Evolutionary conservation across 2,329 filamentous ascomycete genomes (phyloP).

Genomic region (Aspergillus hortae): DNA sequence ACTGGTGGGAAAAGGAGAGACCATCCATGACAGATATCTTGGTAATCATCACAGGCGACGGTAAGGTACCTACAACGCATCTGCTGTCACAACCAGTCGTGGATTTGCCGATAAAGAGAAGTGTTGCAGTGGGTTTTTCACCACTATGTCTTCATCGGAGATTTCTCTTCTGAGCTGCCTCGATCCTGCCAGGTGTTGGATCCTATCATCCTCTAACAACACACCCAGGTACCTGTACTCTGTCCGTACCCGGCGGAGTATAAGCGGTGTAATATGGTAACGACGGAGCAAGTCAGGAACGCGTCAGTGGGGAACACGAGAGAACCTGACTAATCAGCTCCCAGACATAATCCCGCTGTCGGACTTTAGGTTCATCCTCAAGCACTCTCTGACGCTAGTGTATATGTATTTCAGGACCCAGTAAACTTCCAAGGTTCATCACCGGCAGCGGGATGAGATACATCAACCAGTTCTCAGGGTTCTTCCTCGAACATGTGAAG

Average conservation of each 20-base stretch:
- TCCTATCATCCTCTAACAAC: neutral
- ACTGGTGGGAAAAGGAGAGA: neutral
- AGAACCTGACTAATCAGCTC: constrained; percentile 16
- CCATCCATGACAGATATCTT: neutral
- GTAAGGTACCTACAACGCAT: too few species aligned
- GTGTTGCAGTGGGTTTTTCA: too few species aligned
- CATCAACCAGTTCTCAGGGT: neutral
- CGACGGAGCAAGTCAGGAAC: constrained; percentile 25
- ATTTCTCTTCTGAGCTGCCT: too few species aligned
- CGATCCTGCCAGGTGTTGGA: neutral
- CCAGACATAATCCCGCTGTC: constrained; percentile 9
- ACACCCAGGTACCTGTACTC: neutral
- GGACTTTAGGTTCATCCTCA: constrained; percentile 11
- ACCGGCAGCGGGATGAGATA: neutral
- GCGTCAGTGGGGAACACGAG: constrained; percentile 24
- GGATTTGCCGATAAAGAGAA: too few species aligned
- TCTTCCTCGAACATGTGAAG: neutral
- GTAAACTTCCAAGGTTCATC: neutral
- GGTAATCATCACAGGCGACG: neutral
- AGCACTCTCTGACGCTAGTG: constrained; percentile 8
- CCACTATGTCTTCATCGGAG: too few species aligned
- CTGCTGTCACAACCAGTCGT: too few species aligned
- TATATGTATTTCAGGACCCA: constrained; percentile 9
- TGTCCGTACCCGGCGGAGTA: neutral
- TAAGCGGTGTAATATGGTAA: constrained; percentile 6